A percentile compares a stretch with the other conserved stretches of the same genome.
phyloP scores from a whole-genome alignment of 2,329 filamentous ascomycete genomes.

The Thelonectria blattea region DNA sequence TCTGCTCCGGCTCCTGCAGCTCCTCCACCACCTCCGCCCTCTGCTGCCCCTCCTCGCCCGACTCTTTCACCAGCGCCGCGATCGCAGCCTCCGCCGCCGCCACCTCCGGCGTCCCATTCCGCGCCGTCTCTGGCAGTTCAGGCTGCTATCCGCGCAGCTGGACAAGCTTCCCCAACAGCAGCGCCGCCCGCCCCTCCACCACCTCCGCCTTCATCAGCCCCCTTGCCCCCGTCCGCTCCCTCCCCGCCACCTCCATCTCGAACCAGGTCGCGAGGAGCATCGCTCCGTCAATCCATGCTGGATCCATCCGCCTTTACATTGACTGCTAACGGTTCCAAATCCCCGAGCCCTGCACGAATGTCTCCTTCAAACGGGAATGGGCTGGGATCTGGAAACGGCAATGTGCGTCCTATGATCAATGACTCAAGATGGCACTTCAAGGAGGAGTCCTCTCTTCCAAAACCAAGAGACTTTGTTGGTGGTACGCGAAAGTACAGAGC shows the following conservation, averaged over 20 bases:
- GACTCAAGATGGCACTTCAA: slow-evolving; percentile 89
- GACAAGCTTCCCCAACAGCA: slow-evolving; percentile 47
- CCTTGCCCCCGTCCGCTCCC: slow-evolving; percentile 50
- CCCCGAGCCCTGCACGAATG: slow-evolving; percentile 53
- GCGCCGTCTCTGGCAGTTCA: slow-evolving; percentile 50
- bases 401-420: slow-evolving; percentile 64
- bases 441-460: slow-evolving; percentile 79
- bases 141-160: slow-evolving; percentile 52
- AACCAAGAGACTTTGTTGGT: slow-evolving; percentile 81
- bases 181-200: slow-evolving; percentile 47
- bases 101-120: slow-evolving; percentile 36
- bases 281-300: slow-evolving; percentile 67
- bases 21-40: slow-evolving; percentile 44
- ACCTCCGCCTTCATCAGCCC: slow-evolving; percentile 45
- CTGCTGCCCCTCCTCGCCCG: slow-evolving; percentile 49
- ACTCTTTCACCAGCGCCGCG: slow-evolving; percentile 44
- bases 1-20: slow-evolving; percentile 51
- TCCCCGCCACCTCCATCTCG: slow-evolving; percentile 48
- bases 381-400: slow-evolving; percentile 14
- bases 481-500: slow-evolving; percentile 82
- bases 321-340: slow-evolving; percentile 65
- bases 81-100: slow-evolving; percentile 41
- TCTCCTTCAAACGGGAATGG: slow-evolving; percentile 40
- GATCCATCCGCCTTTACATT: slow-evolving; percentile 81
- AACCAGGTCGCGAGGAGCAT: slow-evolving; percentile 50